Percentiles rank a stretch among this genome's conserved stretches.
These are phyloP conservation scores for Tuber microsphaerosporum DNA, from an alignment of 495 filamentous ascomycete species.

Conservation along the genomic window DNA sequence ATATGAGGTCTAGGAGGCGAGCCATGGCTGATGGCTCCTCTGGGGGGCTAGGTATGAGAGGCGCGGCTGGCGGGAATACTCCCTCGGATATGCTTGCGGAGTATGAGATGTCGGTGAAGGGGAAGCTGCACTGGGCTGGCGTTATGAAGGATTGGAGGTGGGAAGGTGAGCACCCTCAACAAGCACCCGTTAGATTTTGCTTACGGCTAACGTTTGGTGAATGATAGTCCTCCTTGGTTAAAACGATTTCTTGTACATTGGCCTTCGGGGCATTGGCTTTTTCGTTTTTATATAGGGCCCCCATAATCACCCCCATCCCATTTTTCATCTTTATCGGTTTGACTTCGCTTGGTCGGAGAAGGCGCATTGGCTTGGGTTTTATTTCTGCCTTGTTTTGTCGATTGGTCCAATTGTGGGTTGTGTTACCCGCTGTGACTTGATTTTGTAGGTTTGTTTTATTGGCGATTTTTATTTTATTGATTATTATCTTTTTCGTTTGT, in stretches of 20 bases:
- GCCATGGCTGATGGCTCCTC: slow-evolving; percentile 4
- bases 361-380: slow-evolving; percentile 20
- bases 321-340: slow-evolving; percentile 10
- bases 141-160: slow-evolving; percentile 75
- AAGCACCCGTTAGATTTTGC: not conserved
- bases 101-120: slow-evolving; percentile 59
- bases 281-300: slow-evolving; percentile 4
- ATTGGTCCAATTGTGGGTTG: not conserved
- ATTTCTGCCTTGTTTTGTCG: slow-evolving; percentile 18
- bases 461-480: slow-evolving; percentile 11
- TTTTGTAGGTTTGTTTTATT: slow-evolving; percentile 14
- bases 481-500: slow-evolving; percentile 1
- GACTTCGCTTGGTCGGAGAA: slow-evolving; percentile 6
- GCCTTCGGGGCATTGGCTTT: not conserved
- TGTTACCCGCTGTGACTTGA: slow-evolving; percentile 12
- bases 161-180: slow-evolving; percentile 55
- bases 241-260: slow-evolving; percentile 11
- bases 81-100: slow-evolving; percentile 43
- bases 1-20: slow-evolving; percentile 2
- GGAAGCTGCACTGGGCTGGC: slow-evolving; percentile 65
- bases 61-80: slow-evolving; percentile 4
- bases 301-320: not conserved
- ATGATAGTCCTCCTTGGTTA: slow-evolving; percentile 10
- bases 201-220: slow-evolving; percentile 21
- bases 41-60: not conserved